Percentiles rank a stretch among this genome's conserved stretches.
phyloP scores from a whole-genome alignment of 176 grass and related monocot species.

The Zizania latifolia region DNA sequence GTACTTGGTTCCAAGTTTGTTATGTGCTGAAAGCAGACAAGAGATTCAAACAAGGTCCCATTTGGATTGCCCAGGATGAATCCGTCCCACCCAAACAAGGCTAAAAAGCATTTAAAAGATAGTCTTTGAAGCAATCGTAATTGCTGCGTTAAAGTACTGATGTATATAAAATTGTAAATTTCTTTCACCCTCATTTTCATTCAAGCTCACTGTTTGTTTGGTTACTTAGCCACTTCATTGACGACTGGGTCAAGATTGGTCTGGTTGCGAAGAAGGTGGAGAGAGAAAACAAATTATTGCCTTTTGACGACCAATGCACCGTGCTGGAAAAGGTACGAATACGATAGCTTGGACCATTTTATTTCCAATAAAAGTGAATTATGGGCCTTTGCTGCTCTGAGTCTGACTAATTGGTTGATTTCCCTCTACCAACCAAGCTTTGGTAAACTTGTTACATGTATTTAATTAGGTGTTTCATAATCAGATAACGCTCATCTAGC shows the following conservation, averaged over 20 bases:
- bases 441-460: background rate
- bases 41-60: background rate
- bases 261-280: slow-evolving; percentile 50
- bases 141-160: background rate
- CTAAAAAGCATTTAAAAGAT: background rate
- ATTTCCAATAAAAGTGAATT: background rate
- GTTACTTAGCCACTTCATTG: slow-evolving; percentile 51
- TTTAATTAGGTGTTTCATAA: background rate
- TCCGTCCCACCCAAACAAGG: background rate
- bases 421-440: background rate
- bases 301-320: slow-evolving; percentile 51
- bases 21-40: background rate
- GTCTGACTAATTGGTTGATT: background rate
- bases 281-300: slow-evolving; percentile 22
- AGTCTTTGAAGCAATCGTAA: background rate
- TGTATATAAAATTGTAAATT: background rate
- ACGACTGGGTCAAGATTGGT: slow-evolving; percentile 68
- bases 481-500: background rate
- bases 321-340: slow-evolving; percentile 56
- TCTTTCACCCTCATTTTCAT: background rate
- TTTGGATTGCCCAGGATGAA: background rate
- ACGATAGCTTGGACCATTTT: background rate
- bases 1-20: background rate
- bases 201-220: slow-evolving; percentile 8
- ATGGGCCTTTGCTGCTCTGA: background rate